Base-by-base conservation (phyloP, 2,329 filamentous ascomycete genomes). In the Ophiobolus disseminans region DNA sequence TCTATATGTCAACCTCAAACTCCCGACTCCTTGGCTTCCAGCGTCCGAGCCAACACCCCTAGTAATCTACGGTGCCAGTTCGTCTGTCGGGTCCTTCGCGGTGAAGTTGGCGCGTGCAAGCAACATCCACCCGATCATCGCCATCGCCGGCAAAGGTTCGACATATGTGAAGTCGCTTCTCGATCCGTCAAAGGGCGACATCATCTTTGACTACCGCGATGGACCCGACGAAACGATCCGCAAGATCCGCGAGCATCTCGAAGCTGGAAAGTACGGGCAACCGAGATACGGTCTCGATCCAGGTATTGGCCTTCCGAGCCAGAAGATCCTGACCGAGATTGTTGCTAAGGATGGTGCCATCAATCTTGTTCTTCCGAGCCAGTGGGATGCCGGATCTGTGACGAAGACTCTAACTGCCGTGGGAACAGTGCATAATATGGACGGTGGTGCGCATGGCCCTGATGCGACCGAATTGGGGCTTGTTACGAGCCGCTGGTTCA, bases 131-230 rank as follows among this genome's bases (percentile, higher is more conserved):
- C 72, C 72, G n/a, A 56, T 74, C 42, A 68, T 74, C 44, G 58
- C 55, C 19, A 62, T 74, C 10, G 70, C 72, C 2, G 72, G 72
- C n/a, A 55, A 62, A 21, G 68, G 60, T 10, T 46, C 42, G 22
- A 25, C 53, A 4, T 65, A 64, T 38, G 70, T 72, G 8, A 61
- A 72, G 48, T 50, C 49, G 21, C 56, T 74, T 7, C 57, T 73
- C 34, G 70, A 73, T 42, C 47, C 53, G 5, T 53, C 45, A 40
- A 67, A 69, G 31, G 72, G 70, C 34, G 72, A 74, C 42, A 57
- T 53, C 5, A 63, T 76, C 14, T 60, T 82, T 45, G 74, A 83
- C 45, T 83, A 84, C 63, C 80, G 81, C 17, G 63, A 74, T 1
- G 83, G 83, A 7, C 74, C 80, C 41, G 79, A 81, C 21, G 26